Evolutionary conservation across 345 rosid species (phyloP).

Genomic region (Erodium maritimum): DNA sequence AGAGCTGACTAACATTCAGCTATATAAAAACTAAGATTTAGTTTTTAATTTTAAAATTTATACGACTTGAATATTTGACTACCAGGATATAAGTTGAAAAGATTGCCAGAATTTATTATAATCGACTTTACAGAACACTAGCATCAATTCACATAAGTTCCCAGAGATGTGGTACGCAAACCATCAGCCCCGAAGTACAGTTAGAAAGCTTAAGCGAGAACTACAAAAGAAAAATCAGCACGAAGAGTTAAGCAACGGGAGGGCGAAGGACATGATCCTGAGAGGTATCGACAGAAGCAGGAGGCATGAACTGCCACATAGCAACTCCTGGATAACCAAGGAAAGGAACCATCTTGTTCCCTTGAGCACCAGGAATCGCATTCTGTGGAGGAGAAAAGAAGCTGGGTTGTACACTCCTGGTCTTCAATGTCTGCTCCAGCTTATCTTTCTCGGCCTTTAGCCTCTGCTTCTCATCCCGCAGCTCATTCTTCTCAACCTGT

Average conservation of each 20-base stretch:
- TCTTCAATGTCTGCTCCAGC: slow-evolving; percentile 60
- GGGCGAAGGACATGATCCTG: slow-evolving; percentile 94
- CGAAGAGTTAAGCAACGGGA: slow-evolving; percentile 60
- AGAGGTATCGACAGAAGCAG: slow-evolving; percentile 86
- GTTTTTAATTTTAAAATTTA: too few relatives aligned
- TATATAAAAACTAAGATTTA: too few relatives aligned
- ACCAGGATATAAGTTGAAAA: background rate
- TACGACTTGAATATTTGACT: too few relatives aligned
- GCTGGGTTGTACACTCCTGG: slow-evolving; percentile 49
- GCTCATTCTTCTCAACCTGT: slow-evolving; percentile 84
- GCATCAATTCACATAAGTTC: slow-evolving; percentile 11
- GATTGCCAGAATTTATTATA: background rate
- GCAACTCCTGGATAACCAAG: slow-evolving; percentile 90
- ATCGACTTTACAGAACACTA: slow-evolving; percentile 25
- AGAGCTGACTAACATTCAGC: too few relatives aligned
- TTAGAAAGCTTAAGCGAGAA: slow-evolving; percentile 19
- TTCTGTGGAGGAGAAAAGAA: slow-evolving; percentile 49
- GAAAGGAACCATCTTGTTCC: slow-evolving; percentile 84
- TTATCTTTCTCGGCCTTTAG: slow-evolving; percentile 51
- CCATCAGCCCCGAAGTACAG: slow-evolving; percentile 30
- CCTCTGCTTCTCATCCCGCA: slow-evolving; percentile 61
- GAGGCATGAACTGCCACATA: slow-evolving; percentile 99
- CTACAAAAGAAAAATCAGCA: slow-evolving; percentile 28
- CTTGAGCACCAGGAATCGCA: slow-evolving; percentile 63
- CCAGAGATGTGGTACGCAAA: slow-evolving; percentile 7